Evolutionary conservation across 2,329 filamentous ascomycete genomes (phyloP), one percentile per base, ranked within the genome.

Genomic region (Neofusicoccum sp.): DNA sequence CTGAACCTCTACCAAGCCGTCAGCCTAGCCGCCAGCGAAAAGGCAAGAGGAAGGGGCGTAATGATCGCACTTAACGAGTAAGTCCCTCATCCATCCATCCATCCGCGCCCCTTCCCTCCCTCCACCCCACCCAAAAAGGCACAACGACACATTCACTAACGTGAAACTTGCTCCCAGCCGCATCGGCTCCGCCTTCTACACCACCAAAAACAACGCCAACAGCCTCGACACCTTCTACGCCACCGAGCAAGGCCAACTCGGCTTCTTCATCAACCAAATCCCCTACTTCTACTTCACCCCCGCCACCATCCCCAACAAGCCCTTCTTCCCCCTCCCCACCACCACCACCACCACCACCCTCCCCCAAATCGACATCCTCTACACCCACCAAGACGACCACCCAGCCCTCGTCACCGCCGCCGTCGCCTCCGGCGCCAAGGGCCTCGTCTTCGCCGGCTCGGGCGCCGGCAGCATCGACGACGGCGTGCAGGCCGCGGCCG

Each of bases 151-250:
- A n/a, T n/a, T n/a, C 34, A 45, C n/a, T 24, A 51, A 36, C 14
- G 1, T 2, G n/a, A 5, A 20, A 1, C 45, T n/a, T n/a, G n/a
- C n/a, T n/a, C n/a, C n/a, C n/a, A 66, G 62, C 70, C 81, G 84
- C 60, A 86, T 87, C 65, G 79, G 79, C 4, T 79, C 75, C 20
- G 81, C 84, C 16, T 86, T 80, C 66, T 87, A 83, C 71, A 82
- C 77, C 3, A 83, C 82, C 57, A 88, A 88, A 73, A 84, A 80
- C 33, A 83, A 87, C 66, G 84, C 85, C 53, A 87, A 88, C 72
- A 78, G 81, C 1, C 75, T 87, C 51, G 85, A 88, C 67, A 85
- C 85, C 6, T 88, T 88, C 78, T 81, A 79, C 67, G 78, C 81
- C 1, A 75, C 74, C 12, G 85, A 88, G 71, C 77, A 79, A 65